Base-by-base conservation (phyloP, 306 rosid species). In the Mimosa pudica region DNA sequence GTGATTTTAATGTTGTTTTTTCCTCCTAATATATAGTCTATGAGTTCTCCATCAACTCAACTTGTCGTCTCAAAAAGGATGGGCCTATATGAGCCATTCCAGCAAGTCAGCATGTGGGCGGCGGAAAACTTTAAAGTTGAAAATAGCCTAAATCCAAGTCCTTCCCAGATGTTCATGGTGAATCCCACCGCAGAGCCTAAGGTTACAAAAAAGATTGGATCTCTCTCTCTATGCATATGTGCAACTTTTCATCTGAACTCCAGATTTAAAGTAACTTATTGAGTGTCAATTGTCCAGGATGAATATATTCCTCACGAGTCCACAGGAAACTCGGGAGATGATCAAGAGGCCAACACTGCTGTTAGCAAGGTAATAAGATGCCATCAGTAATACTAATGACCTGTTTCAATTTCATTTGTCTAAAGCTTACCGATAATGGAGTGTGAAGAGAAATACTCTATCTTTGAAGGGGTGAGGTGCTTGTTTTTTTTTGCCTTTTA, bases 41-140 rank as follows among this genome's bases (percentile, higher is more conserved):
- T 90, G 95, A 94, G 87, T 80, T 88, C 88, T 88, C 71, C 87
- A 69, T 85, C 97, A 79, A 82, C 89, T 71, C 82, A 87, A 80
- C 70, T 92, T 48, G 79, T 85, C 70, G 80, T 77, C 60, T n/a
- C 89, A 32, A 86, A 88, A 81, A 78, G 78, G 78, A 88, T 94
- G 94, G 94, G 91, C 74, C 84, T 91, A 88, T 93, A 84, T 36
- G 96, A 93, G 88, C 89, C 98, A 63, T 88, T 96, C 84, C 86
- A 82, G 77, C 97, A 91, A 80, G 85, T 90, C 75, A 78, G 82
- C 84, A 87, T 88, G 89, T 96, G 97, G 98, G 86, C 82, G 98
- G 86, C 82, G 32, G 93, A 87, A 70, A 77, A 74, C 85, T 89
- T 88, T 41, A 87, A 85, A 68, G 85, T 81, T 77, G 92, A 90